Percentiles rank a stretch among this genome's conserved stretches.
Evolutionary conservation across 148 eudicot genomes (phyloP).

Genomic region (Nepenthes gracilis): DNA sequence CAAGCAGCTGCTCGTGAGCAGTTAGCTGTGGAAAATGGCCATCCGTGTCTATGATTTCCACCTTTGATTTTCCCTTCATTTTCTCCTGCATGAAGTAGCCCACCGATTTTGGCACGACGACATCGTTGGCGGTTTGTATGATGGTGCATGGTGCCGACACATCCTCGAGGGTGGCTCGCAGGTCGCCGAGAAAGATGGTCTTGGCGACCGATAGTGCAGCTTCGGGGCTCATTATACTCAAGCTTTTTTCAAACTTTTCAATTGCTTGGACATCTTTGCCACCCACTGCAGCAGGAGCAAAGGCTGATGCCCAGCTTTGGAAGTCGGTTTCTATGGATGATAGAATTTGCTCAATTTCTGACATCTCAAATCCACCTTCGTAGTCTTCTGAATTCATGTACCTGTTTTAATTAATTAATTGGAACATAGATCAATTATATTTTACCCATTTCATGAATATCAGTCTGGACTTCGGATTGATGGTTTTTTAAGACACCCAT

Average conservation of each 20-base stretch:
- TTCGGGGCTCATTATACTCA: conserved; percentile 53
- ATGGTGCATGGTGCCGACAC: conserved; percentile 56
- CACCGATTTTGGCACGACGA: conserved; percentile 58
- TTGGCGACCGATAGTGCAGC: conserved; percentile 51
- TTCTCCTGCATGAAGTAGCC: conserved; percentile 50
- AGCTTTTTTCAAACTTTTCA: conserved; percentile 26
- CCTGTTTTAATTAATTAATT: conserved; percentile 13
- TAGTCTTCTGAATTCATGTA: conserved; percentile 64
- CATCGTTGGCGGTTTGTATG: conserved; percentile 49
- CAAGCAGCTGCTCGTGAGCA: conserved; percentile 43
- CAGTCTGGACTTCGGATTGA: background rate
- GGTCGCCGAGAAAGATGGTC: conserved; percentile 52
- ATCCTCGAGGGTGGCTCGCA: conserved; percentile 47
- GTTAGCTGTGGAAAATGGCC: conserved; percentile 86
- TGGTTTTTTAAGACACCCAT: background rate
- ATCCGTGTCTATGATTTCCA: conserved; percentile 44
- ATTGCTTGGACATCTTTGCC: conserved; percentile 26
- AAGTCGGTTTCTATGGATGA: conserved; percentile 44
- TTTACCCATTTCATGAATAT: background rate
- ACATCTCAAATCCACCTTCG: conserved; percentile 70
- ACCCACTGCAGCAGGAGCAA: conserved; percentile 41
- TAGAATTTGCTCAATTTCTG: conserved; percentile 49
- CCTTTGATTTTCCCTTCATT: conserved; percentile 30
- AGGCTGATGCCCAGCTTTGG: conserved; percentile 45
- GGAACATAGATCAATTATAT: background rate